These are phyloP conservation scores for Marasmius fiardii DNA, from an alignment of 1,284 basidiomycete genomes.

Conservation along the genomic window DNA sequence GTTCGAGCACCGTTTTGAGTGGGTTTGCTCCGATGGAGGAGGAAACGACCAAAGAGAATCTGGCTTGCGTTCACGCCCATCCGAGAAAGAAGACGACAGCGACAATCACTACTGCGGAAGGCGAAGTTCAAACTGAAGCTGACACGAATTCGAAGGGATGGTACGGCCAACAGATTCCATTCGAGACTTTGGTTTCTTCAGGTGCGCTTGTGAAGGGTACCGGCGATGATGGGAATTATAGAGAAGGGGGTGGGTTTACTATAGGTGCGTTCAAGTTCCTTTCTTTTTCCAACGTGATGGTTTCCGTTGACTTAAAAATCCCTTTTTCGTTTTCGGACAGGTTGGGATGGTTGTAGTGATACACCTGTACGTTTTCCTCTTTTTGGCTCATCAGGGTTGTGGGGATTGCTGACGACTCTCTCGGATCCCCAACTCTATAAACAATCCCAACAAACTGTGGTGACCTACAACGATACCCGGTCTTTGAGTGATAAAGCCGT, in stretches of 20 bases:
- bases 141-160: slow-evolving; percentile 32
- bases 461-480: slow-evolving; percentile 71
- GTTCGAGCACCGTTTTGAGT: slow-evolving; percentile 33
- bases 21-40: slow-evolving; percentile 28
- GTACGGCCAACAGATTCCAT: slow-evolving; percentile 53
- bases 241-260: slow-evolving; percentile 42
- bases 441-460: slow-evolving; percentile 43
- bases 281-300: too few relatives aligned
- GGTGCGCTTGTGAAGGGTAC: slow-evolving; percentile 53
- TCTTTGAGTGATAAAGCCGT: slow-evolving; percentile 65
- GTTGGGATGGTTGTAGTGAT: slow-evolving; percentile 70
- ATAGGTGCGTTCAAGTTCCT: slow-evolving; percentile 42
- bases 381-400: background rate
- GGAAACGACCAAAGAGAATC: too few relatives aligned
- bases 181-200: slow-evolving; percentile 52
- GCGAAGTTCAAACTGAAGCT: slow-evolving; percentile 18
- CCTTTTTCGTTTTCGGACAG: slow-evolving; percentile 21
- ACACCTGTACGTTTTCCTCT: slow-evolving; percentile 53
- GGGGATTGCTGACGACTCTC: background rate
- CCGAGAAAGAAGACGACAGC: too few relatives aligned
- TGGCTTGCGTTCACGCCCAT: too few relatives aligned
- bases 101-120: too few relatives aligned
- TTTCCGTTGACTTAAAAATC: too few relatives aligned
- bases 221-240: slow-evolving; percentile 41
- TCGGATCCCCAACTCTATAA: slow-evolving; percentile 35